Evolutionary conservation across 805 yeast genomes (phyloP), one percentile per base, ranked within the genome.

Genomic region (Lipomyces kockii): DNA sequence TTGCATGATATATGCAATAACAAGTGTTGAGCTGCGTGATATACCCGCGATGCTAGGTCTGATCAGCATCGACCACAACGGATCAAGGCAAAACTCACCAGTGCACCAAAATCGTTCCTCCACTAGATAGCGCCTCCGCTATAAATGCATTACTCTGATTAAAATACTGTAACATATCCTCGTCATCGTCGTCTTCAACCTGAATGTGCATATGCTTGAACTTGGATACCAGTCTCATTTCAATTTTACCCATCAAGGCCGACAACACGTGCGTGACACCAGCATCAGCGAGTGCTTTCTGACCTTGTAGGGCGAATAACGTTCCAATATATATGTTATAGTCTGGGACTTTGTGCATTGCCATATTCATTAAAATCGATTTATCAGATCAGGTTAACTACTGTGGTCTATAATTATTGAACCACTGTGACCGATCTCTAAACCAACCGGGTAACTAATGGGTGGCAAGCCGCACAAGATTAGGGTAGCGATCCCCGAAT

Each of bases 1-100:
- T 75, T 87, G 85, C 97, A 95, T 94, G 55, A 93, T 85, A 77
- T 91, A 97, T 0, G 98, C 97, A 60, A 91, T 87, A 49, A 89
- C 87, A 17, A 92, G 88, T 0, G 98, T 88, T 0, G 90, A 94
- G 4, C 97, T 90, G 71, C 99, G 83, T 0, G 97, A 92, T 35
- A 91, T 91, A 0, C 99, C 99, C 35, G 97, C 98, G 67, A 94
- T 91, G 77, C 97, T 91, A 75, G n/a, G 25, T 25, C 39, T 11
- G 89, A 85, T 67, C 87, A 80, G 0, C 84, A 80, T n/a, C 82
- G 80, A 3, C 84, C 83, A 61, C 77, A 74, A 85, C 85, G 29
- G 27, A 35, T 64, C 20, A 64, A 29, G 35, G 72, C 64, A 53
- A 80, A 11, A 58, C 71, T 3, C 56, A 66, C 73, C 83, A 81